These are phyloP conservation scores for Nemania sp. DNA, from an alignment of 2,329 filamentous ascomycete species.

Conservation along the genomic window DNA sequence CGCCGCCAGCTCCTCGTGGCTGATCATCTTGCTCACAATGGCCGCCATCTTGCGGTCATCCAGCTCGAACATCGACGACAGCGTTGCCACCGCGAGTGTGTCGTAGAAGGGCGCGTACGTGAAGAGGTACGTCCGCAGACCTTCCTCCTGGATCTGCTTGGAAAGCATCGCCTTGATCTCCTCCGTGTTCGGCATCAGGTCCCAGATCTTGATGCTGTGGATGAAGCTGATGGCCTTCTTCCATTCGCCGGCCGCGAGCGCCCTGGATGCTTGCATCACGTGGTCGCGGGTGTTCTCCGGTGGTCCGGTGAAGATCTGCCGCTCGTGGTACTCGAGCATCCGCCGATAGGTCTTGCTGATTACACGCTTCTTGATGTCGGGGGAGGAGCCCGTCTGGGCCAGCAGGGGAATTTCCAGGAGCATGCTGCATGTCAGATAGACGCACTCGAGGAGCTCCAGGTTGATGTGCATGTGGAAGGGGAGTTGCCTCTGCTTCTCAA, in stretches of 20 bases:
- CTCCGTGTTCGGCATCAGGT: constrained; percentile 88
- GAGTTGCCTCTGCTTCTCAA: constrained; percentile 95
- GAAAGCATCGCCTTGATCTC: constrained; percentile 97
- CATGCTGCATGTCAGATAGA: constrained; percentile 99
- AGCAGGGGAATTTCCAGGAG: constrained; percentile 96
- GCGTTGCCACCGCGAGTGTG: constrained; percentile 82
- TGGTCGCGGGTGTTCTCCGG: constrained; percentile 99
- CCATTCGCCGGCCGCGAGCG: constrained; percentile 95
- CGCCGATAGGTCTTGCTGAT: constrained; percentile 99
- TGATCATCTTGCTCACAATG: constrained; percentile 98
- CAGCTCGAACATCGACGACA: constrained; percentile 95
- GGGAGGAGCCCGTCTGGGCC: constrained; percentile 93
- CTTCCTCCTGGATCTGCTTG: constrained; percentile 98
- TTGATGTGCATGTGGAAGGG: constrained; percentile 99
- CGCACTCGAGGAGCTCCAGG: constrained; percentile 94
- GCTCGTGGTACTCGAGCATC: constrained; percentile 99
- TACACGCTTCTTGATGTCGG: constrained; percentile 94
- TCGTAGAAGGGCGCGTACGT: constrained; percentile 99
- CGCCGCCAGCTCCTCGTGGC: constrained; percentile 94
- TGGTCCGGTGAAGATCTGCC: constrained; percentile 97
- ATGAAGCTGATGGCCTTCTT: constrained; percentile 94
- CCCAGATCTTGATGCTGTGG: constrained; percentile 99
- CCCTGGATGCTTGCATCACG: constrained; percentile 98
- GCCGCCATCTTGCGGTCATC: constrained; percentile 88
- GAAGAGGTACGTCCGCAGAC: constrained; percentile 96